phyloP scores from a whole-genome alignment of 768 basidiomycete species.

The Lactarius sp. region DNA sequence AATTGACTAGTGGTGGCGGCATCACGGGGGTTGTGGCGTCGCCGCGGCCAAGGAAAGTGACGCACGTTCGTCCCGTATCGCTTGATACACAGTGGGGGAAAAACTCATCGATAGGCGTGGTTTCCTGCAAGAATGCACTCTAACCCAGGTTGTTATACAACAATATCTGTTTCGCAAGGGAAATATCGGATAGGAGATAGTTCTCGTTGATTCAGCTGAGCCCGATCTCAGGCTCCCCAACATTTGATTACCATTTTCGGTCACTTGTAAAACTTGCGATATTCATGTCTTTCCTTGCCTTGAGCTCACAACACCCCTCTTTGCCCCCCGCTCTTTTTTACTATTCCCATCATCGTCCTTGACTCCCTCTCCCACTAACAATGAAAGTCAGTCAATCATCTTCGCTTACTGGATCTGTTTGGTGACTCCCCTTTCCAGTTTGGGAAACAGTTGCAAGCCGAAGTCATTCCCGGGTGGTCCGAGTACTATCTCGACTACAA shows the following conservation, averaged over 20 bases:
- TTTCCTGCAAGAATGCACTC: slow-evolving; percentile 9
- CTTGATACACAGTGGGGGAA: neutral
- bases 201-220: neutral
- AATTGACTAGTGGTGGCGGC: neutral
- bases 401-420: slow-evolving; percentile 2
- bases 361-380: slow-evolving; percentile 13
- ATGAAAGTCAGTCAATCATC: slow-evolving; percentile 32
- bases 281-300: neutral
- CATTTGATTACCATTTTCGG: slow-evolving; percentile 9
- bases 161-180: neutral
- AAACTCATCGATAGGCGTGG: slow-evolving; percentile 21
- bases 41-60: slow-evolving; percentile 18
- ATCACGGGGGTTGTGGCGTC: slow-evolving; percentile 20
- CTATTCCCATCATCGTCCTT: slow-evolving; percentile 6
- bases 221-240: neutral
- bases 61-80: slow-evolving; percentile 46
- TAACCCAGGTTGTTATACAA: neutral
- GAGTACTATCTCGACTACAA: slow-evolving; percentile 97
- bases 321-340: neutral
- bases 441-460: slow-evolving; percentile 94
- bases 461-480: slow-evolving; percentile 97
- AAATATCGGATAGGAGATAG: slow-evolving; percentile 4
- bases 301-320: neutral
- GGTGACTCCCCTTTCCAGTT: slow-evolving; percentile 53
- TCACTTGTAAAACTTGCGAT: neutral